These are phyloP conservation scores for Ogataea haglerorum DNA, from an alignment of 805 yeast species.

Conservation along the genomic window DNA sequence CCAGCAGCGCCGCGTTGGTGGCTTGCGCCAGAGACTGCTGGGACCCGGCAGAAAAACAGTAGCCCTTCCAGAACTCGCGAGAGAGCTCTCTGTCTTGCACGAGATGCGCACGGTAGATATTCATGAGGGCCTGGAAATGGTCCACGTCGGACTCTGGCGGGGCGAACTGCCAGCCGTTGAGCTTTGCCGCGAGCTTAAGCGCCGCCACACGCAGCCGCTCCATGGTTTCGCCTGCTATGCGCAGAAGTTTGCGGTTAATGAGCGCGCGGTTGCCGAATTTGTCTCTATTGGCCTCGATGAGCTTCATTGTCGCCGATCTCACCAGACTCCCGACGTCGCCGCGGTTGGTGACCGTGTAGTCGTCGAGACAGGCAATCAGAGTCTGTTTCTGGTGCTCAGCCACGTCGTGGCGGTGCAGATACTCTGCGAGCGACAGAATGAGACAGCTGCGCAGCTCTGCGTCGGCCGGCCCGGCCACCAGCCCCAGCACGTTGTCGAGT, in stretches of 20 bases:
- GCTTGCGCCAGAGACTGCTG: constrained; percentile 44
- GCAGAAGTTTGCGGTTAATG: constrained; percentile 39
- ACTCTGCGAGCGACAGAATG: constrained; percentile 25
- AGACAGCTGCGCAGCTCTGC: constrained; percentile 25
- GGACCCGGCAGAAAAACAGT: constrained; percentile 54
- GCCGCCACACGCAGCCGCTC: constrained; percentile 49
- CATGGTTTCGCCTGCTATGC: constrained; percentile 63
- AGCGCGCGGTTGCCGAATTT: constrained; percentile 10
- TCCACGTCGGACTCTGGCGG: constrained; percentile 9
- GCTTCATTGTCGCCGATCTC: constrained; percentile 44
- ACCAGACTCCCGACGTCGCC: constrained; percentile 92
- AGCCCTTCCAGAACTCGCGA: constrained; percentile 53
- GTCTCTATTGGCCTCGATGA: constrained; percentile 34
- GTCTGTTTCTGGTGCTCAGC: constrained; percentile 5
- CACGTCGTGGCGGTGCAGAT: constrained; percentile 20
- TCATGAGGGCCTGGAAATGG: constrained; percentile 31
- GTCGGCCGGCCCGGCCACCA: constrained; percentile 30
- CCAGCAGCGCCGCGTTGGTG: constrained; percentile 40
- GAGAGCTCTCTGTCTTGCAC: constrained; percentile 16
- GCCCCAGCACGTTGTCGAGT: constrained; percentile 23
- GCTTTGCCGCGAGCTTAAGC: constrained; percentile 32
- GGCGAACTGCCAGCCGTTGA: constrained; percentile 23
- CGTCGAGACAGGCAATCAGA: constrained; percentile 51
- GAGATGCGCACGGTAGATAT: constrained; percentile 19
- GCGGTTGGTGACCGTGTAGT: constrained; percentile 72